Base-by-base conservation (phyloP, 768 basidiomycete species). In the Leucocoprinus sp. region DNA sequence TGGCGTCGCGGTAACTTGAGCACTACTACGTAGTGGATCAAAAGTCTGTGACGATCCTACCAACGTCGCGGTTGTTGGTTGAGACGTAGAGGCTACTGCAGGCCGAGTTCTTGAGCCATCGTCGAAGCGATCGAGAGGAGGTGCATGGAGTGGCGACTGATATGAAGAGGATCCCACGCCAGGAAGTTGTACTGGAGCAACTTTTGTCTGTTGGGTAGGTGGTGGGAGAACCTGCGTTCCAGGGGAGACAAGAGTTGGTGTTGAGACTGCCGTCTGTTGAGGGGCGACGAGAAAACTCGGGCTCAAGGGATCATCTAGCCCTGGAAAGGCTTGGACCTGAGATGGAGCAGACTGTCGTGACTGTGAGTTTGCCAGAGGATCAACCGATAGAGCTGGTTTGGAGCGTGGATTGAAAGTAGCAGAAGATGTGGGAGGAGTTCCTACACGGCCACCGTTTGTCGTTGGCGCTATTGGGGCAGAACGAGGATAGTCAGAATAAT, bases 41-140 rank as follows among this genome's bases (percentile, higher is more conserved):
- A 60, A 57, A 14, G 56, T 57, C 37, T 54, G 53, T 22, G 31
- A 14, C 31, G 51, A 45, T 40, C 55, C 36, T 22, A n/a, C n/a
- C n/a, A n/a, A n/a, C n/a, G n/a, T n/a, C n/a, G n/a, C 57, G 5
- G 63, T 44, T 17, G 61, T 57, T 7, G 61, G 5, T 9, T 34
- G 58, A 31, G 67, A 62, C 21, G 67, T 54, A 24, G 67, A 57
- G 12, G 70, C 61, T 21, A 71, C 58, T 7, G 69, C 59, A 17
- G 76, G 60, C 44, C 76, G 74, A 52, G 87, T 70, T 61, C 79
- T 78, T 6, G 86, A 80, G 26, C 85, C 84, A 56, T 89, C 85
- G 18, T 75, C 72, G 43, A 84, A 75, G 6, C 76, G 77, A 21
- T 80, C 80, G 38, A 79, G 77, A 14, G 80, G 71, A 9, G 76